phyloP scores from a whole-genome alignment of 441 rosid species.

The Populus trichocarpa region DNA sequence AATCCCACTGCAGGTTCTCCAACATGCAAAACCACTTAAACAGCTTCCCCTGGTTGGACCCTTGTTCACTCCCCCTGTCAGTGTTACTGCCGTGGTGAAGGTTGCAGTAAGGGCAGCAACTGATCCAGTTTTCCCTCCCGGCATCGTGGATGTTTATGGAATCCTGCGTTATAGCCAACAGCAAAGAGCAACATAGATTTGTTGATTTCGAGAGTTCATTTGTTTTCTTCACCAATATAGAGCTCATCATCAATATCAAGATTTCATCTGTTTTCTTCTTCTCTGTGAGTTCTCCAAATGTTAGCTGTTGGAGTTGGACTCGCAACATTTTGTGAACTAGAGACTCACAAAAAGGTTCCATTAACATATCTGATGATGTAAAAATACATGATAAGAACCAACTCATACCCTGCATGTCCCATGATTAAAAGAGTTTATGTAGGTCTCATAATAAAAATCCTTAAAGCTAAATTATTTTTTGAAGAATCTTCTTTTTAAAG shows the following conservation, averaged over 20 bases:
- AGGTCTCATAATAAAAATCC: no score
- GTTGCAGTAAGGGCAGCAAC: slow-evolving; percentile 61
- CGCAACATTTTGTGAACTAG: no score
- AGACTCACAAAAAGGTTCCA: no score
- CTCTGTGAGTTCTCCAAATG: not conserved
- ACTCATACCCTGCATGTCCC: no score
- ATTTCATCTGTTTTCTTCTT: not conserved
- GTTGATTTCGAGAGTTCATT: not conserved
- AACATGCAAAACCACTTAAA: slow-evolving; percentile 46
- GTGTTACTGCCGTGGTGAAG: slow-evolving; percentile 52
- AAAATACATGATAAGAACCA: no score
- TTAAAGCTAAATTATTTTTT: no score
- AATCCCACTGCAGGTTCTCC: slow-evolving; percentile 41
- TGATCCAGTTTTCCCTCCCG: slow-evolving; percentile 50
- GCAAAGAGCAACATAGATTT: slow-evolving; percentile 7
- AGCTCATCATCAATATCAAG: not conserved
- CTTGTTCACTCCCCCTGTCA: slow-evolving; percentile 53
- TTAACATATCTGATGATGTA: no score
- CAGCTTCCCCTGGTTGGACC: slow-evolving; percentile 60
- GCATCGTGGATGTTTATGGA: slow-evolving; percentile 48
- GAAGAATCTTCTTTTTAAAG: no score
- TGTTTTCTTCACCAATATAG: not conserved
- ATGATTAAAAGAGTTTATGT: no score
- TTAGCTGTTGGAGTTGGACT: not conserved
- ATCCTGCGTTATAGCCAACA: slow-evolving; percentile 37